Conservation (phyloP, 768 basidiomycete genomes). For the Boletus coccyginus region DNA sequence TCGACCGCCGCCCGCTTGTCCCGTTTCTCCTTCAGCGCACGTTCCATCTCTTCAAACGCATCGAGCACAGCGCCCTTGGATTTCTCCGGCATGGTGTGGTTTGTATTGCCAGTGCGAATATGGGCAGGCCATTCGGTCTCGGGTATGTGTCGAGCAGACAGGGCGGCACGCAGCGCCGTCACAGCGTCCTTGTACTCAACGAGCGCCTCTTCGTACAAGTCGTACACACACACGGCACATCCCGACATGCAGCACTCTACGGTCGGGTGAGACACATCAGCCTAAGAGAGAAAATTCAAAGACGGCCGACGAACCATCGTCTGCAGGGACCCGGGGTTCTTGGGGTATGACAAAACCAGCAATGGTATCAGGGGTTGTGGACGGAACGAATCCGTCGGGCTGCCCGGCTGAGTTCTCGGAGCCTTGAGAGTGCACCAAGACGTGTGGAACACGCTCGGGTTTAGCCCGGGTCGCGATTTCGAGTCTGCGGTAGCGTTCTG, state of each 20-base stretch:
- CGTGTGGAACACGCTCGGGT: conserved; percentile 33
- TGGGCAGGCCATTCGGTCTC: conserved; percentile 62
- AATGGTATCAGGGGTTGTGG: conserved; percentile 11
- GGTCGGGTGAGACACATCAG: background rate
- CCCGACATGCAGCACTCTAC: conserved; percentile 95
- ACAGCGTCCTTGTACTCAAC: conserved; percentile 59
- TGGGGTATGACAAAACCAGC: conserved; percentile 49
- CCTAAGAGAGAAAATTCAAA: too few relatives aligned
- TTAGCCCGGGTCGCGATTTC: conserved; percentile 52
- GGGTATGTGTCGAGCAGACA: conserved; percentile 49
- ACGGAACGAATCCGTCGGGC: background rate
- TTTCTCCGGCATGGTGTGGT: conserved; percentile 6
- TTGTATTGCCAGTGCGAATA: conserved; percentile 33
- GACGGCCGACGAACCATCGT: conserved; percentile 42
- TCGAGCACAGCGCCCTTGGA: conserved; percentile 41
- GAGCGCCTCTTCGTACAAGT: conserved; percentile 76
- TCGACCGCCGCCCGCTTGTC: conserved; percentile 28
- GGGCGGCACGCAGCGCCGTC: conserved; percentile 44
- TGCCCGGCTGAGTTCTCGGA: too few relatives aligned
- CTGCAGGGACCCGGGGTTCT: conserved; percentile 57
- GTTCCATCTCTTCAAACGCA: conserved; percentile 75
- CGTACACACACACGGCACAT: conserved; percentile 90
- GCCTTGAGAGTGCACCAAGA: conserved; percentile 9
- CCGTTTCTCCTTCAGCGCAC: conserved; percentile 48
- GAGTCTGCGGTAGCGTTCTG: conserved; percentile 52